These are phyloP conservation scores for Salix udensis DNA, from an alignment of 345 rosid genomes.

Conservation along the genomic window DNA sequence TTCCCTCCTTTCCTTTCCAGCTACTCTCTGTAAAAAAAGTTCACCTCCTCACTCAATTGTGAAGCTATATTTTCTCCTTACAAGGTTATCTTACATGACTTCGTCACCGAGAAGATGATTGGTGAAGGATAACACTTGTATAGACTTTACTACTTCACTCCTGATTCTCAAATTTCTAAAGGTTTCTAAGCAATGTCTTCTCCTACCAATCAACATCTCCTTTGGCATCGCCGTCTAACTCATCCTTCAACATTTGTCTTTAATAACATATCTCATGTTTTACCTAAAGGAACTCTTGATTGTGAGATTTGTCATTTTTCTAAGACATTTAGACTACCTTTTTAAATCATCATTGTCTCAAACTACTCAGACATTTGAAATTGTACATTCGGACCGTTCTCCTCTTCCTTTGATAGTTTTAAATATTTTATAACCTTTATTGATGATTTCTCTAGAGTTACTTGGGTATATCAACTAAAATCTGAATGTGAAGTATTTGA, in stretches of 20 bases:
- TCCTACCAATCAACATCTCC: too few relatives aligned
- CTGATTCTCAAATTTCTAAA: too few relatives aligned
- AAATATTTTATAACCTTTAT: background rate
- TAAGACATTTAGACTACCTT: background rate
- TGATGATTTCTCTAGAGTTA: background rate
- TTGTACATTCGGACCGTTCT: background rate
- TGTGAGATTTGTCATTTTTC: background rate
- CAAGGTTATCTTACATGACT: background rate
- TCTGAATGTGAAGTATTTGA: background rate
- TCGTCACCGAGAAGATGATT: background rate
- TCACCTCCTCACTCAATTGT: too few relatives aligned
- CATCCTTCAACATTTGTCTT: background rate
- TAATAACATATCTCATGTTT: background rate
- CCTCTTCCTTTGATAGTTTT: background rate
- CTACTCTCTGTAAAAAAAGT: too few relatives aligned
- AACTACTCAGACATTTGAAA: background rate
- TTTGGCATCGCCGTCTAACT: background rate
- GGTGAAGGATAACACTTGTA: background rate
- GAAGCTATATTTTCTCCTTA: too few relatives aligned
- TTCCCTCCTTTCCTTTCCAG: too few relatives aligned
- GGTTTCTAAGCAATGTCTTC: background rate
- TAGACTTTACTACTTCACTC: background rate
- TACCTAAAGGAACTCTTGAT: background rate
- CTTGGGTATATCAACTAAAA: background rate
- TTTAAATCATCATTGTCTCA: background rate